Base-by-base conservation (phyloP, 2,329 filamentous ascomycete species). In the Fusarium sp. region DNA sequence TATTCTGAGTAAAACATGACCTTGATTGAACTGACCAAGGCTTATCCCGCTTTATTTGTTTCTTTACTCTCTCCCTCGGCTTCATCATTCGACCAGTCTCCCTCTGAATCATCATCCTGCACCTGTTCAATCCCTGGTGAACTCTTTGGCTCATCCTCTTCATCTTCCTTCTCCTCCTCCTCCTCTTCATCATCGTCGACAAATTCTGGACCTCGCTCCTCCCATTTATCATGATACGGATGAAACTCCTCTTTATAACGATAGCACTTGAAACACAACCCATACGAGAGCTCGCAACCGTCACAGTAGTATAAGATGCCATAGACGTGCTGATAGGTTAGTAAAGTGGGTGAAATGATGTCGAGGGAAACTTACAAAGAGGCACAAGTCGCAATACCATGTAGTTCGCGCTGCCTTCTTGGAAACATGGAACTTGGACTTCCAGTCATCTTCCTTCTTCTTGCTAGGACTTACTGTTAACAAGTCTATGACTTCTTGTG, bases 1-100 rank as follows among this genome's bases (percentile, higher is more conserved):
- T 14, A 1, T 10, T 10, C 11, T 14, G 9, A 24, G 10, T 9
- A 11, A n/a, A 18, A 5, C 4, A 26, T 38, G 4, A 8, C 5
- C n/a, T 12, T 52, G 4, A 15, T 2, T 8, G 2, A 8, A 52
- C 3, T 4, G 12, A 22, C 3, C 1, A 52, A 52, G 9, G 1
- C 14, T 2, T 7, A 22, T 12, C 0, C 14, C 22, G 7, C 6
- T 38, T 39, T 54, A 10, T 39, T 54, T 54, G 4, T 38, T 39
- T 54, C 28, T 54, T 54, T 39, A 18, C 24, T 24, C 26, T 15
- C 26, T 24, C 22, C 36, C 6, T 30, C 52, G 3, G 20, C 36
- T 41, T 56, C 52, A 15, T 56, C 52, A 14, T 56, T 42, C 8
- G 52, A 56, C 52, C 52, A 56, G 6, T 56, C 52, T 11, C 52